Base-by-base conservation (phyloP, 148 eudicot species). In the Rhododendron mucronatum region DNA sequence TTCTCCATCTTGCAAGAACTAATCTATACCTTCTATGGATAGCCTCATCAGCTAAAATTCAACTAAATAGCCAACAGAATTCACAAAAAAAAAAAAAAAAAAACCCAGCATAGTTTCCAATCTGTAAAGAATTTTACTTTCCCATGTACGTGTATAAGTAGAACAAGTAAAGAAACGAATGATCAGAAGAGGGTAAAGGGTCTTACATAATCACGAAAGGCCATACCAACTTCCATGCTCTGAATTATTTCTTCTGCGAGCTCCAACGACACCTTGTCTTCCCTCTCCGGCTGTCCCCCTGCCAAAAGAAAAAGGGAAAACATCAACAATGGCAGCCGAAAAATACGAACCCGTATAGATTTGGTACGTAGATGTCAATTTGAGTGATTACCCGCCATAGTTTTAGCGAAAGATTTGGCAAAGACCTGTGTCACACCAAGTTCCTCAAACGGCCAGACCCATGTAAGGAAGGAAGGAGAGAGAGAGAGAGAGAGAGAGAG, bases 181-280 rank as follows among this genome's bases (percentile, higher is more conserved):
- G 28, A 84, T 81, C 30, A 76, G 83, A 79, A 35, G 67, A 45
- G 77, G 16, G 48, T 21, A 73, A 51, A 47, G 51, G 35, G 33
- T 10, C 35, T 85, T 87, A 95, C 99, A 85, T 97, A 97, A 90
- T 97, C 99, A 79, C 98, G 98, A 87, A 97, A 97, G 13, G 96
- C 95, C 96, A 95, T 91, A 89, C 98, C 98, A 75, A 97, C 99
- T 93, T 97, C 99, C 99, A 97, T 97, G 91, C 99, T 94, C 82
- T 94, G 98, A 28, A 97, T 86, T 71, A 94, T 97, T 87, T 97
- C 99, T 77, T 95, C 99, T 0, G 93, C 89, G 74, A 94, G 91
- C 75, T 97, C 98, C 88, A 97, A 84, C 1, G 95, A 94, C 0
- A 97, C 98, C 90, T 94, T 95, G 18, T 95, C 96, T 80, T 95